These are phyloP conservation scores for Bromus sterilis DNA, from an alignment of 176 grass and related monocot genomes.

Conservation along the genomic window DNA sequence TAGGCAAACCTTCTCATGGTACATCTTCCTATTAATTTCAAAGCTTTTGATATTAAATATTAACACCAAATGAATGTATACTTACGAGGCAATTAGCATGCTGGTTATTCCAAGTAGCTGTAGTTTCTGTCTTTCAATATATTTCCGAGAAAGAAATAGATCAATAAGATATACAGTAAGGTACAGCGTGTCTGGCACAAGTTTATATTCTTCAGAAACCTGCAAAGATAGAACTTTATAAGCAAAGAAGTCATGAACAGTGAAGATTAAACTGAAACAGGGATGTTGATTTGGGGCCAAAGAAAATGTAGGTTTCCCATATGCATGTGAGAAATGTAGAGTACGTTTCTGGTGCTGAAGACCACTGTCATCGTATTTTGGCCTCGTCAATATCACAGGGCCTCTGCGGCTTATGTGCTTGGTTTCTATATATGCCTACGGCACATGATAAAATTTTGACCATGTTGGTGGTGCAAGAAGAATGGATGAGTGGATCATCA, in stretches of 20 bases:
- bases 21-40: neutral
- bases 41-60: neutral
- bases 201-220: slow-evolving; percentile 81
- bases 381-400: neutral
- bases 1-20: neutral
- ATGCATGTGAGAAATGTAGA: neutral
- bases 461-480: neutral
- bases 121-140: slow-evolving; percentile 55
- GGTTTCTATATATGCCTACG: neutral
- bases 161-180: slow-evolving; percentile 76
- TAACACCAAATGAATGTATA: neutral
- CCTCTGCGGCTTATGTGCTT: neutral
- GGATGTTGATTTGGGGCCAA: neutral
- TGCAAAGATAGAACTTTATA: slow-evolving; percentile 34
- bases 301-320: neutral
- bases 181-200: slow-evolving; percentile 87
- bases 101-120: slow-evolving; percentile 84
- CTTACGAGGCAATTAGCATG: slow-evolving; percentile 95
- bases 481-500: neutral
- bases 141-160: slow-evolving; percentile 53
- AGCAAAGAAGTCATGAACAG: neutral
- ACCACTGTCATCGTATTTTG: neutral
- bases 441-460: neutral
- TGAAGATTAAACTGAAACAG: neutral
- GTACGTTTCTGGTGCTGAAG: neutral